Evolutionary conservation across 2,329 filamentous ascomycete species (phyloP), one percentile per base, ranked within the genome.

Genomic region (Gnomoniopsis sp.): DNA sequence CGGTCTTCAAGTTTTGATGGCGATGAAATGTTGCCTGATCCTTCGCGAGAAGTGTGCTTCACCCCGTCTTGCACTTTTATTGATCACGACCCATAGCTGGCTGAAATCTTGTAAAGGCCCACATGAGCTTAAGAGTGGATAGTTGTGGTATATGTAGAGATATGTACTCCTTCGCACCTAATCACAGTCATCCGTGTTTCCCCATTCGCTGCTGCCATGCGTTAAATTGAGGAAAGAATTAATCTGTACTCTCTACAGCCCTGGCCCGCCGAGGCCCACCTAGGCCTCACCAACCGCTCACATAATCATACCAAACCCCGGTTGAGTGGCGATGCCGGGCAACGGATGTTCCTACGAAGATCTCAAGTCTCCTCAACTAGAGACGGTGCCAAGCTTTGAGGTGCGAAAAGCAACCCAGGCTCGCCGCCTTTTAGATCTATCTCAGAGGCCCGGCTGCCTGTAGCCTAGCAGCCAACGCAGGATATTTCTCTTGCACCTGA

Each of bases 401-500:
- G 8, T 30, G 8, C 8, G 26, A 8, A 15, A 41, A 12, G 12
- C 36, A n/a, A 41, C 36, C 12, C 17, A 15, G 36, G 36, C 36
- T 30, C 36, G 12, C 36, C 14, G 4, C 26, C 26, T 8, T 4
- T 4, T 30, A 30, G 8, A 30, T 59, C 64, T 69, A 72, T 62
- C 66, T 66, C 48, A 69, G 55, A 17, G 49, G 49, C 15, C 51
- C 48, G 19, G 87, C 55, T 80, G 60, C 80, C 64, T 86, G 82
- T 65, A 93, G 80, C 72, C 89, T 88, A 60, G 83, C 85, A 15
- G 89, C 88, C 54, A 95, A 81, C 73, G 91, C 86, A 44, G 90
- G 90, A 71, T 93, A 93, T 76, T 91, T 91, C 75, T 93, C 88
- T 71, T 91, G 89, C 17, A 95, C 90, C 77, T 96, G 90, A 63